Evolutionary conservation across 2,329 filamentous ascomycete genomes (phyloP).

Genomic region (Talaromyces sp.): DNA sequence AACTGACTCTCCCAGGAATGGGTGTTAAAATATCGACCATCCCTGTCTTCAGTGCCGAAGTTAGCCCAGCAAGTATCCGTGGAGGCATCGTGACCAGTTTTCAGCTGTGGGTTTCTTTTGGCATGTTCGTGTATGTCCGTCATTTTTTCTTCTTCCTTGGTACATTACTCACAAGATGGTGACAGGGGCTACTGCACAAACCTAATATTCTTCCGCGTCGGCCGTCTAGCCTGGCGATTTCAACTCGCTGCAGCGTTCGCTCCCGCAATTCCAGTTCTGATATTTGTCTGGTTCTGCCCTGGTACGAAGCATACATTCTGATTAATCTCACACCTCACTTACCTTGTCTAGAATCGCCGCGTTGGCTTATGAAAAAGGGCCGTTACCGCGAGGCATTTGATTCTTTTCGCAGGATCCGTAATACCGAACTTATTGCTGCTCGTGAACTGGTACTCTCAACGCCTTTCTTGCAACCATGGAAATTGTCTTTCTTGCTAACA

Average conservation of each 20-base stretch:
- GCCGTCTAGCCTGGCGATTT: slow-evolving; percentile 58
- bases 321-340: not conserved
- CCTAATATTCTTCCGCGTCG: slow-evolving; percentile 56
- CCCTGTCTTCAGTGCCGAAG: slow-evolving; percentile 1
- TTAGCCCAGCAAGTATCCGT: not conserved
- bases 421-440: slow-evolving; percentile 55
- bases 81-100: slow-evolving; percentile 40
- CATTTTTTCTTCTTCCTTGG: slow-evolving; percentile 61
- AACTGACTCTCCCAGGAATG: slow-evolving; percentile 43
- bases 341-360: slow-evolving; percentile 54
- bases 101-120: slow-evolving; percentile 43
- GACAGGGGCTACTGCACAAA: not conserved
- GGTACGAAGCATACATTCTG: not conserved
- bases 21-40: slow-evolving; percentile 55
- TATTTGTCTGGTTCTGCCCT: slow-evolving; percentile 53
- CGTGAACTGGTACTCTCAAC: slow-evolving; percentile 45
- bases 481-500: not conserved
- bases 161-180: slow-evolving; percentile 47
- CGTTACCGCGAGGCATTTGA: slow-evolving; percentile 57
- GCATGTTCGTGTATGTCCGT: not conserved
- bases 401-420: slow-evolving; percentile 54
- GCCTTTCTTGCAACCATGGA: not conserved
- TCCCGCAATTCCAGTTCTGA: slow-evolving; percentile 57
- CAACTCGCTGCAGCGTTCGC: slow-evolving; percentile 62
- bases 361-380: slow-evolving; percentile 64